Evolutionary conservation across 2,329 filamentous ascomycete genomes (phyloP).

Genomic region (Didymella arachidicola): DNA sequence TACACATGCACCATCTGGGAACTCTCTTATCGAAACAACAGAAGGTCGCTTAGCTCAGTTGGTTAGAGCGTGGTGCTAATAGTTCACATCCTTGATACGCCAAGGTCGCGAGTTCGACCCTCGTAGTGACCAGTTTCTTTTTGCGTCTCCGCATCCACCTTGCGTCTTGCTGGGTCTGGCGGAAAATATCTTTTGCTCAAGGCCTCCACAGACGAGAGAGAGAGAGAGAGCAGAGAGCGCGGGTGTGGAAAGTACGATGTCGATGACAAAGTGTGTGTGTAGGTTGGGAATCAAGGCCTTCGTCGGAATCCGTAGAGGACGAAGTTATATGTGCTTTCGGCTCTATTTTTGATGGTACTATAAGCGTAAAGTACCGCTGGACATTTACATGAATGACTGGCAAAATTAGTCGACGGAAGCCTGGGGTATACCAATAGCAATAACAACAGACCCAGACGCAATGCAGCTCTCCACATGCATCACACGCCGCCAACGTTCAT

Average conservation of each 20-base stretch:
- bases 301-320: no score
- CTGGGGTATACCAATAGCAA: background rate
- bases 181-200: no score
- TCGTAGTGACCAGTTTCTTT: conserved; percentile 24
- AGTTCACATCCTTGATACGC: conserved; percentile 18
- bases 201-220: no score
- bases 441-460: background rate
- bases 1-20: background rate
- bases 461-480: no score
- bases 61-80: conserved; percentile 27
- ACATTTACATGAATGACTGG: background rate
- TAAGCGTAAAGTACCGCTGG: background rate
- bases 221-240: no score
- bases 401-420: background rate
- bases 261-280: no score
- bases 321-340: no score
- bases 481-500: conserved; percentile 14
- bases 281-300: no score
- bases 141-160: background rate
- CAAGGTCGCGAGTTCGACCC: conserved; percentile 27
- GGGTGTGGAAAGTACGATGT: no score
- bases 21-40: background rate
- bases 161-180: no score
- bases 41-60: conserved; percentile 24
- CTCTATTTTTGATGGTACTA: no score